Evolutionary conservation across 108 stramenopile species (phyloP).

Genomic region (Mediolabrus comicus): DNA sequence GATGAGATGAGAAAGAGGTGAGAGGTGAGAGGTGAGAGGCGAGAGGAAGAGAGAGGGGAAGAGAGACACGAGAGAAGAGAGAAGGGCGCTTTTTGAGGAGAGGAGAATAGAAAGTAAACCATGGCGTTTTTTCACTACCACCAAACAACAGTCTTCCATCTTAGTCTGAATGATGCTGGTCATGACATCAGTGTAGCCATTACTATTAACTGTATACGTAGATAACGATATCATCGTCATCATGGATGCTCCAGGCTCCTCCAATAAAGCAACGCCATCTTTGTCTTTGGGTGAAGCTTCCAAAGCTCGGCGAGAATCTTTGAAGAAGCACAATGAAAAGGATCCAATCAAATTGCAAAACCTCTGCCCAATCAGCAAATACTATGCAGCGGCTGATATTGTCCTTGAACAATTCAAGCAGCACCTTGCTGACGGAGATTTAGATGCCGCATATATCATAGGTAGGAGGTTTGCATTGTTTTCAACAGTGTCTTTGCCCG

Average conservation of each 20-base stretch:
- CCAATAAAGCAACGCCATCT: background rate
- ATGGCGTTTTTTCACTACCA: too few relatives aligned
- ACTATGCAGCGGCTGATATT: constrained; percentile 76
- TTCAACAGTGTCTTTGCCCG: constrained; percentile 60
- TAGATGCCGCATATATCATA: constrained; percentile 81
- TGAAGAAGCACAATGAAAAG: constrained; percentile 29
- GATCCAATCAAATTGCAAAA: constrained; percentile 51
- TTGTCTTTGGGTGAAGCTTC: constrained; percentile 23
- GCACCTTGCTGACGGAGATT: constrained; percentile 35
- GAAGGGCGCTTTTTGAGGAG: too few relatives aligned
- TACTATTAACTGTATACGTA: too few relatives aligned
- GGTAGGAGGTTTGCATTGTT: constrained; percentile 78
- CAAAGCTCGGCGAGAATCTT: constrained; percentile 26
- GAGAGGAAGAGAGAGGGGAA: too few relatives aligned
- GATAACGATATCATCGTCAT: too few relatives aligned
- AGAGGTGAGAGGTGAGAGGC: too few relatives aligned
- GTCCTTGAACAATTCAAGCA: constrained; percentile 57
- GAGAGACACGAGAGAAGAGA: too few relatives aligned
- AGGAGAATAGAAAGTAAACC: too few relatives aligned
- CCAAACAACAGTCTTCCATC: too few relatives aligned
- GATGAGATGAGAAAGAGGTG: too few relatives aligned
- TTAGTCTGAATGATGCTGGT: too few relatives aligned
- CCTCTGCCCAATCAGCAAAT: constrained; percentile 70
- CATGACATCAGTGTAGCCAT: too few relatives aligned
- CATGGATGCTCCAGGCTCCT: background rate